These are phyloP conservation scores for Cadophora malorum DNA, from an alignment of 2,329 filamentous ascomycete genomes.

Conservation along the genomic window DNA sequence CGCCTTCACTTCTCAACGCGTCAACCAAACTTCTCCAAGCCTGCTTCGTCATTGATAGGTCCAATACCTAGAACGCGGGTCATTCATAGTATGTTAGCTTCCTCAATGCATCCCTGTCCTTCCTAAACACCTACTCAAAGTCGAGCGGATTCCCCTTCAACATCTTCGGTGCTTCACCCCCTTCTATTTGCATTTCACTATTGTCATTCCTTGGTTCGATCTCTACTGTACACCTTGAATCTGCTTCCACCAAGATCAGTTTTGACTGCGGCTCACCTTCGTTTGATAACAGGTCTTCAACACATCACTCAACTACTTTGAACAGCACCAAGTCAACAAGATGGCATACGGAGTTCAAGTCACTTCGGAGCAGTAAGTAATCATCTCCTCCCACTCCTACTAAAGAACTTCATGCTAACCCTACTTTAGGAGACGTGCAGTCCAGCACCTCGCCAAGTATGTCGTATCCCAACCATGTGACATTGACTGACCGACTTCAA, in stretches of 20 bases:
- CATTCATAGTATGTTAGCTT: neutral
- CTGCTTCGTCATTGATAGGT: neutral
- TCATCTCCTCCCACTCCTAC: neutral
- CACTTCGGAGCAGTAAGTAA: slow-evolving; percentile 10
- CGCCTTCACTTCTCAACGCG: neutral
- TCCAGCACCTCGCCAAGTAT: slow-evolving; percentile 18
- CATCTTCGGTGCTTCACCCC: neutral
- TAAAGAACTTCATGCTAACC: neutral
- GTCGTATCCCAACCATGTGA: neutral
- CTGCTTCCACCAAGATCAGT: neutral
- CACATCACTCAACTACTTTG: neutral
- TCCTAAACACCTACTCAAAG: neutral
- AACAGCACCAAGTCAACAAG: neutral
- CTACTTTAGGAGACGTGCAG: slow-evolving; percentile 1
- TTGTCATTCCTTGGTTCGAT: neutral
- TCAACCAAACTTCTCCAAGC: neutral
- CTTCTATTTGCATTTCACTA: neutral
- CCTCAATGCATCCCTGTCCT: neutral
- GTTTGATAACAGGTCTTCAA: neutral
- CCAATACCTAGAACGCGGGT: neutral
- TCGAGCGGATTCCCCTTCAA: neutral
- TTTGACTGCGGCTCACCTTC: neutral
- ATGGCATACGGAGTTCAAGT: neutral
- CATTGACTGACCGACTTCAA: slow-evolving; percentile 37
- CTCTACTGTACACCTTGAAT: neutral